Evolutionary conservation across 176 grass and related monocot species (phyloP), one percentile per base, ranked within the genome.

Genomic region (Hordeum marinum): DNA sequence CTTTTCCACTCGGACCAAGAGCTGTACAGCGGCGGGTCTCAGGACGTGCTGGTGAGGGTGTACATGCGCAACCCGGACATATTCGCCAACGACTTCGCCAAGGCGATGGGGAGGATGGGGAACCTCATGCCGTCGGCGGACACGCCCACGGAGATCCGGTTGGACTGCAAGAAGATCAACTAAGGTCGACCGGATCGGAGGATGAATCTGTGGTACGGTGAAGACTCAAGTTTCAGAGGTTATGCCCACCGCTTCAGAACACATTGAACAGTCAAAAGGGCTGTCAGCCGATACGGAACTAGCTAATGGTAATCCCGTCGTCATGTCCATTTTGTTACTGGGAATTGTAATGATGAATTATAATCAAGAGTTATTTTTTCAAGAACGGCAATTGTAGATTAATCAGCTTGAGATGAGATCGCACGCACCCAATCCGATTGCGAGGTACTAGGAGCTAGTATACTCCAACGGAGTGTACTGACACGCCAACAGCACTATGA

Each of bases 1-100:
- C 87, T 94, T 41, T 82, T 94, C 57, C 90, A 92, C 74, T 92
- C 92, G 1, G 92, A 94, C 75, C 92, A 94, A 79, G 90, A 94
- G 82, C 87, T 94, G 0, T 94, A 84, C 87, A 90, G 23, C 54
- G 83, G 80, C 61, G 90, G 90, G 0, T 87, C 90, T 46, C 92
- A 94, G 87, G 92, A 94, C 67, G n/a, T n/a, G 34, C 48, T 90
- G 50, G 92, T 92, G 80, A 68, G 3, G 88, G 50, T 32, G 68
- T 94, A 94, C 87, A 40, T 57, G 25, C 41, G 36, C 75, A 90
- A 88, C 18, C 68, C 26, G 0, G 48, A 3, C 0, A 42, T 60
- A 66, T 96, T 96, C 41, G 60, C 81, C 4, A 11, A 17, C 41
- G 89, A 96, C 82, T 96, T 96, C 65, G 83, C 45, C 9, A 87